Evolutionary conservation across 768 basidiomycete species (phyloP).

Genomic region (Hypsizygus marmoreus): DNA sequence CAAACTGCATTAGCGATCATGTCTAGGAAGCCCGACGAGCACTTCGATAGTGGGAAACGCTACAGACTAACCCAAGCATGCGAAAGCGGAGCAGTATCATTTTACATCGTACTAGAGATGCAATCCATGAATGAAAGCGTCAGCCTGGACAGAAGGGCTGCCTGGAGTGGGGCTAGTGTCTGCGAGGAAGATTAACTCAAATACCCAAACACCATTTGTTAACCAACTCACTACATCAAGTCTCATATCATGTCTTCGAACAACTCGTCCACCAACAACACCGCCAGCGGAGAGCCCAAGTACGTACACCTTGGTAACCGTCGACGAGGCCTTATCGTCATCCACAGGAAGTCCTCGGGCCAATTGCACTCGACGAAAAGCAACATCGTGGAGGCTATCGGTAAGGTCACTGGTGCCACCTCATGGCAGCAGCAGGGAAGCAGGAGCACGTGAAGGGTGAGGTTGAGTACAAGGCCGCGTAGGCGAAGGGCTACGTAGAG

Average conservation of each 20-base stretch:
- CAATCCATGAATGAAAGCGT: neutral
- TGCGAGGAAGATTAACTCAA: neutral
- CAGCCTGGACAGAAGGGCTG: neutral
- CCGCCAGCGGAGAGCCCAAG: slow-evolving; percentile 29
- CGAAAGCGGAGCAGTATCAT: too few relatives aligned
- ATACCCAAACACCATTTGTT: neutral
- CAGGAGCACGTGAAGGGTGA: slow-evolving; percentile 48
- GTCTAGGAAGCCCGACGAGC: too few relatives aligned
- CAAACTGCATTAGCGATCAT: too few relatives aligned
- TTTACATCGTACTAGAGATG: neutral
- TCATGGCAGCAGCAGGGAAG: slow-evolving; percentile 41
- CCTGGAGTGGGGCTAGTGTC: neutral
- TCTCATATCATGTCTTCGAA: slow-evolving; percentile 3
- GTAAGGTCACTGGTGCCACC: slow-evolving; percentile 41
- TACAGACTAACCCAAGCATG: too few relatives aligned
- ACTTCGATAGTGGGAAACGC: too few relatives aligned
- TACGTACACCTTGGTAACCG: slow-evolving; percentile 12
- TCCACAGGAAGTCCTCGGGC: slow-evolving; percentile 36
- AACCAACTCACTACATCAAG: neutral
- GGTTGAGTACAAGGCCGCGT: slow-evolving; percentile 42
- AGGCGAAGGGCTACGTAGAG: slow-evolving; percentile 48
- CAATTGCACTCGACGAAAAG: slow-evolving; percentile 42
- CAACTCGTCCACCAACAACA: slow-evolving; percentile 28
- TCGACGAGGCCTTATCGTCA: neutral
- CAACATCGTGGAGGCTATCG: slow-evolving; percentile 35